These are phyloP conservation scores for Ceratobasidium sp. DNA, from an alignment of 1,284 basidiomycete species.

Conservation along the genomic window DNA sequence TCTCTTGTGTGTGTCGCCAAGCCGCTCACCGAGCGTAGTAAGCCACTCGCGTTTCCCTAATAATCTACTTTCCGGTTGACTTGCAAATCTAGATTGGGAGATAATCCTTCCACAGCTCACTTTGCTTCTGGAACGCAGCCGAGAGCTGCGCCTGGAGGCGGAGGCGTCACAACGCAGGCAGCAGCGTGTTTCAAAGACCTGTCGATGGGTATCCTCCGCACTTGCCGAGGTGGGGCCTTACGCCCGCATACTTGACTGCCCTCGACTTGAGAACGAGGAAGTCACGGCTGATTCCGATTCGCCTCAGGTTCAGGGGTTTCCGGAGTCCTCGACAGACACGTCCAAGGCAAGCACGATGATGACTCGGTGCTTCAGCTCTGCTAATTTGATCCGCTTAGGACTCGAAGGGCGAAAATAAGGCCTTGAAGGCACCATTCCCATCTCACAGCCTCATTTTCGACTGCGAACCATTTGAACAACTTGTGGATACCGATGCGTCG, in stretches of 20 bases:
- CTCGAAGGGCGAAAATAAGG: background rate
- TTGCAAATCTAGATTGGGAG: slow-evolving; percentile 1
- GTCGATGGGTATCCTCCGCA: background rate
- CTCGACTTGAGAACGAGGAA: too few relatives aligned
- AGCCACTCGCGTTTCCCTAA: background rate
- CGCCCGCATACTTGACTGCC: background rate
- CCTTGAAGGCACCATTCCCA: background rate
- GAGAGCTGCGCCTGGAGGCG: slow-evolving; percentile 5
- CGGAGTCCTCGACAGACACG: too few relatives aligned
- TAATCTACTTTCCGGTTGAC: background rate
- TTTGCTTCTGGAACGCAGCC: slow-evolving; percentile 1
- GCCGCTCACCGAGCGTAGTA: too few relatives aligned
- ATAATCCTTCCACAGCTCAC: slow-evolving; percentile 9
- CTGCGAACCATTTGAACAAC: background rate
- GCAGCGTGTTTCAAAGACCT: background rate
- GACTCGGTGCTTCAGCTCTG: background rate
- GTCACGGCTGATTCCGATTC: background rate
- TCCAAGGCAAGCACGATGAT: background rate
- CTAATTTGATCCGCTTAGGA: background rate
- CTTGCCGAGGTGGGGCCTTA: background rate
- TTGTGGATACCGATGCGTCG: background rate
- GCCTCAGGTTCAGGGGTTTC: too few relatives aligned
- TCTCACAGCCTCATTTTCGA: background rate
- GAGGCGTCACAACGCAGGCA: background rate
- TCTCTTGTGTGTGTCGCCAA: background rate